These are phyloP conservation scores for Fusarium marasasianum DNA, from an alignment of 2,329 filamentous ascomycete genomes.

Conservation along the genomic window DNA sequence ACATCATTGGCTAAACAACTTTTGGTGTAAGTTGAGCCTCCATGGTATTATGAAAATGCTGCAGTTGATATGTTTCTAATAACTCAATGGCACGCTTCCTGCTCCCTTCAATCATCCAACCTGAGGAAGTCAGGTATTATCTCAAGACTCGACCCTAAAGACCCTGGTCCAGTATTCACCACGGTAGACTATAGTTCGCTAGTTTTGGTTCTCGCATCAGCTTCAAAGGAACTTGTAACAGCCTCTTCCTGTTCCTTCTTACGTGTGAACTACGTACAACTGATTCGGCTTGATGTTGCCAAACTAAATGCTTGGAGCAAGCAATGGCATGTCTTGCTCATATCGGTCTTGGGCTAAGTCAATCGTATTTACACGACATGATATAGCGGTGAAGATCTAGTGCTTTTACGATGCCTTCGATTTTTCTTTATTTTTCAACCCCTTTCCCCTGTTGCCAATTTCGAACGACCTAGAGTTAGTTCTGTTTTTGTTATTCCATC, in stretches of 20 bases:
- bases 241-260: not conserved
- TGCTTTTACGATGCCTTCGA: not conserved
- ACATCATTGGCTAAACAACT: not conserved
- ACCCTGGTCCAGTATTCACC: not conserved
- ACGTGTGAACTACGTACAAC: not conserved
- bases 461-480: not conserved
- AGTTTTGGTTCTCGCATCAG: not conserved
- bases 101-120: not conserved
- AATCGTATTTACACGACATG: not conserved
- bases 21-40: not conserved
- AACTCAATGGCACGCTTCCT: not conserved
- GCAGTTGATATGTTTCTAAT: not conserved
- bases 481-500: not conserved
- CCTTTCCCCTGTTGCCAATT: not conserved
- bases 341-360: not conserved
- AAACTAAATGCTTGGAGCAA: not conserved
- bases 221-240: not conserved
- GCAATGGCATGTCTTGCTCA: not conserved
- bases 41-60: not conserved
- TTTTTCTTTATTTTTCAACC: not conserved
- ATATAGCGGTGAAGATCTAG: too few relatives aligned
- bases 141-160: not conserved
- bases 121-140: not conserved
- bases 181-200: not conserved
- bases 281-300: not conserved